Evolutionary conservation across 345 rosid species (phyloP), one percentile per base, ranked within the genome.

Genomic region (Sisymbrium irio): DNA sequence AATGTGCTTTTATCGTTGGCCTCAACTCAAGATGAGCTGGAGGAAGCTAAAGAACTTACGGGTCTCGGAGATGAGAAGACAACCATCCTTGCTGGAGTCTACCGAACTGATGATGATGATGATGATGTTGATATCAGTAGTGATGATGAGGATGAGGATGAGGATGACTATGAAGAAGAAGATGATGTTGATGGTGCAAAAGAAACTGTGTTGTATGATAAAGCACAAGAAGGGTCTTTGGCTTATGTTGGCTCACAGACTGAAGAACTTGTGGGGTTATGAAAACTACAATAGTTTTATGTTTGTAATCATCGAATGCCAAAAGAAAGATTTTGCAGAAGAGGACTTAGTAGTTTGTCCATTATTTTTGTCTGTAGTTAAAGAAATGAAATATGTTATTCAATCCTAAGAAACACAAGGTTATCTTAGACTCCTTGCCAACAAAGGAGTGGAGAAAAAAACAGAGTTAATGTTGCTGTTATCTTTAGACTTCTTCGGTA

Each of bases 1-100:
- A 95, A 87, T 78, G 82, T 91, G 51, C 90, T 94, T 13, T 76
- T 89, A 39, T 91, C 97, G 20, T 80, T 91, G 74, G 96, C 97
- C 10, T 84, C 82, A 76, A 86, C 88, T 49, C 83, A 71, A 2
- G 89, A 88, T 59, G 96, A 94, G 65, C 77, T 72, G 8, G 72
- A 79, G 18, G 97, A 94, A 80, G 93, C 95, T 45, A 78, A 85
- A 53, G 81, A 79, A 69, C 77, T 87, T 44, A 71, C 82, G 4
- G 97, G 96, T 54, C 18, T 75, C 19, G 27, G 65, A 44, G 55
- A 39, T 54, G 71, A 75, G 49, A 71, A 32, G 32, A 39, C 63
- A 32, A 57, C 76, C 45, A 8, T 33, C 20, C 19, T 74, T 49
- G 78, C 82, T 9, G 79, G 77, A 35, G 63, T 67, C 6, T 44